These are phyloP conservation scores for Babesia bigemina DNA, from an alignment of 169 alveolate species.

Conservation along the genomic window DNA sequence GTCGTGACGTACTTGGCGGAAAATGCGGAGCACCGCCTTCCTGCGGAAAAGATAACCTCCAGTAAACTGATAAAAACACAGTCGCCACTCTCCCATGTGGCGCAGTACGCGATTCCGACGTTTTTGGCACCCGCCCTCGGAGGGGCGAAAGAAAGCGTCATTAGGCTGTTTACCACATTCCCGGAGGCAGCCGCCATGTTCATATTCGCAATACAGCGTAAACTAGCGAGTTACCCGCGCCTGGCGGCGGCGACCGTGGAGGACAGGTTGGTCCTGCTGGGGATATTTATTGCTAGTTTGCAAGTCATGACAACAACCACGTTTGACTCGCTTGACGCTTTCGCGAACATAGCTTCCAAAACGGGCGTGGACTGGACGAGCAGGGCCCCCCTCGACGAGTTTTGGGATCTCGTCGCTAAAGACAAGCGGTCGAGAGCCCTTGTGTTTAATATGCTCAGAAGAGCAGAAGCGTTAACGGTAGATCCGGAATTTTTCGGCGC, in stretches of 20 bases:
- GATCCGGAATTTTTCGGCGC: neutral
- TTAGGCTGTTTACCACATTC: conserved; percentile 43
- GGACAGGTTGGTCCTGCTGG: conserved; percentile 14
- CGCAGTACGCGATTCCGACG: conserved; percentile 32
- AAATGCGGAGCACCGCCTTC: neutral
- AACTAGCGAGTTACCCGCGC: conserved; percentile 5
- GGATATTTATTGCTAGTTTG: conserved; percentile 30
- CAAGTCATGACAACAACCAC: conserved; percentile 24
- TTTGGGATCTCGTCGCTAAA: conserved; percentile 15
- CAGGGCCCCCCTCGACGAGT: conserved; percentile 4
- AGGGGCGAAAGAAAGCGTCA: conserved; percentile 10
- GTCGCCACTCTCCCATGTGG: conserved; percentile 26
- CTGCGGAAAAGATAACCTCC: conserved; percentile 18
- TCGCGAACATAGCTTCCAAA: conserved; percentile 12
- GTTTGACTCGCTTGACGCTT: neutral
- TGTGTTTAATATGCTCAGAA: neutral
- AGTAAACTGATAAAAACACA: neutral
- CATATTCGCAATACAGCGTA: conserved; percentile 13
- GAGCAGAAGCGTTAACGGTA: neutral
- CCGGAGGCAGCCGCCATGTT: conserved; percentile 60
- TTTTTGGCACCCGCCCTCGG: conserved; percentile 10
- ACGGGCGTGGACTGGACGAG: conserved; percentile 1
- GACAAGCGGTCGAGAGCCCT: conserved; percentile 12
- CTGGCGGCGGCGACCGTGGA: neutral
- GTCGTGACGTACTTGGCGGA: neutral